phyloP scores from a whole-genome alignment of 75 land plant species.

The Ceratopteris richardii region DNA sequence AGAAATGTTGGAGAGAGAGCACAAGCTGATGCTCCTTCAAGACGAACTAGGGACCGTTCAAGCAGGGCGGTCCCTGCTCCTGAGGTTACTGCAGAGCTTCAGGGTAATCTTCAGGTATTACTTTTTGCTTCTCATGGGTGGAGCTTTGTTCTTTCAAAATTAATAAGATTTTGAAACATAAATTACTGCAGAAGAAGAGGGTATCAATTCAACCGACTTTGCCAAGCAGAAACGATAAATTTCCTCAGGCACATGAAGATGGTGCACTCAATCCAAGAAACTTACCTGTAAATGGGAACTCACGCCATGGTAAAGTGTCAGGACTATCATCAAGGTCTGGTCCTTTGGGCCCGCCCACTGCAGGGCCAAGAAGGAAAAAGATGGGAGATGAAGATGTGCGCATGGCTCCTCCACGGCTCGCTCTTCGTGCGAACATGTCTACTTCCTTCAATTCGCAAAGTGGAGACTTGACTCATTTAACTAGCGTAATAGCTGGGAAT shows the following conservation, averaged over 20 bases:
- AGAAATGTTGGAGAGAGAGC: constrained; percentile 44
- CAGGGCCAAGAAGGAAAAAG: constrained; percentile 26
- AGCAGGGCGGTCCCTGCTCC: constrained; percentile 72
- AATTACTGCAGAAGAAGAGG: constrained; percentile 49
- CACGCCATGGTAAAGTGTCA: constrained; percentile 42
- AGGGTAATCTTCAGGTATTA: constrained; percentile 54
- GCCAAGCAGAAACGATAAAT: constrained; percentile 83
- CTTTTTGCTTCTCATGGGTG: background rate
- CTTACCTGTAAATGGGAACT: constrained; percentile 31
- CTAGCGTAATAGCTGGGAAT: no score
- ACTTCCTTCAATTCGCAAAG: constrained; percentile 6
- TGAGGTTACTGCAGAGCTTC: constrained; percentile 78
- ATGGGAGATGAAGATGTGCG: constrained; percentile 8
- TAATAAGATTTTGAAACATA: no score
- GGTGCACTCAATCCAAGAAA: constrained; percentile 45
- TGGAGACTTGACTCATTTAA: no score
- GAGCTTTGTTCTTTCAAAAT: no score
- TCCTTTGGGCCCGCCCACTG: constrained; percentile 28
- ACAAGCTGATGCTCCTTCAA: constrained; percentile 35
- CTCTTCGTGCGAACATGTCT: constrained; percentile 16
- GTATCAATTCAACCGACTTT: constrained; percentile 61
- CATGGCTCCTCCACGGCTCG: constrained; percentile 8
- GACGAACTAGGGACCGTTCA: constrained; percentile 37
- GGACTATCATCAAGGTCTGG: constrained; percentile 8
- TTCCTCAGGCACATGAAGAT: constrained; percentile 86